phyloP scores from a whole-genome alignment of 306 rosid genomes.

The Vigna radiata region DNA sequence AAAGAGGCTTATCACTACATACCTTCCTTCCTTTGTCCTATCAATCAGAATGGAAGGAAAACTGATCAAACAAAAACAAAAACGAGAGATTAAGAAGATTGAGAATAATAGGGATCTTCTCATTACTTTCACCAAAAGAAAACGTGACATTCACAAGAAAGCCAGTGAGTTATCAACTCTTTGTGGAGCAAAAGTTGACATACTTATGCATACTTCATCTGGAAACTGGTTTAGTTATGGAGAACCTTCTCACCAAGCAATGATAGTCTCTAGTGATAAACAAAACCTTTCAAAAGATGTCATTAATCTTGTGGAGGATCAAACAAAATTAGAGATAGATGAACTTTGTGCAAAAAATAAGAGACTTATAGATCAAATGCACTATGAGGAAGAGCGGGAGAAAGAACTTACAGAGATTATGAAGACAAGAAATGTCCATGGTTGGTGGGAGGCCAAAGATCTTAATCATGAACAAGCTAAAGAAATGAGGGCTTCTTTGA shows the following conservation, averaged over 20 bases:
- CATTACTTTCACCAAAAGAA: neutral
- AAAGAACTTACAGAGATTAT: neutral
- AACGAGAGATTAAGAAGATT: neutral
- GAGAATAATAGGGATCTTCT: neutral
- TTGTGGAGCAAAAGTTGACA: slow-evolving; percentile 7
- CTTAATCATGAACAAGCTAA: neutral
- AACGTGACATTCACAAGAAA: neutral
- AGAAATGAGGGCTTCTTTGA: neutral
- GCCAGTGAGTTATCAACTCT: neutral
- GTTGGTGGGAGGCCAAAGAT: neutral
- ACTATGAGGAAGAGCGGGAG: neutral
- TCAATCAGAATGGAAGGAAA: neutral
- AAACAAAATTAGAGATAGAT: neutral
- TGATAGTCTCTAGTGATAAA: neutral
- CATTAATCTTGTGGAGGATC: neutral
- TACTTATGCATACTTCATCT: neutral
- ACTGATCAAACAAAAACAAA: neutral
- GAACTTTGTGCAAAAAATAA: neutral
- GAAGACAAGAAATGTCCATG: neutral
- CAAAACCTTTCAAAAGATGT: neutral
- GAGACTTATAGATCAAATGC: neutral
- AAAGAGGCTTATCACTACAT: neutral
- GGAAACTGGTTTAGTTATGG: neutral
- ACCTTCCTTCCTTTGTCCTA: neutral
- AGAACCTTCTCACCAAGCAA: neutral